Base-by-base conservation (phyloP, 805 yeast genomes). In the Saturnispora quitensis region DNA sequence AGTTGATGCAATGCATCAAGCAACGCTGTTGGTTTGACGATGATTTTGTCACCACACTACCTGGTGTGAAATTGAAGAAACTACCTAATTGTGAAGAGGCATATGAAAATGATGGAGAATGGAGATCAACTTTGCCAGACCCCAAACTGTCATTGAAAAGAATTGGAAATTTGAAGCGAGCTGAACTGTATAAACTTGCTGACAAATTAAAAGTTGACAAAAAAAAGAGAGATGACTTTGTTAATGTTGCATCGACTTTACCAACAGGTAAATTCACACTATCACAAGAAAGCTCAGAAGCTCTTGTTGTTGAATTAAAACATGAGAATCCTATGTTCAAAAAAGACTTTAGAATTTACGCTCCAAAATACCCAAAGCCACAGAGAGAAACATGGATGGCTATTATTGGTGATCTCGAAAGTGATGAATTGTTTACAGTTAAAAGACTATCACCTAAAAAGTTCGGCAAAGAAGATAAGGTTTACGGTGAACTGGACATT, bases 341-440 rank as follows among this genome's bases (percentile, higher is more conserved):
- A 56, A 69, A 71, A 3, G 89, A 84, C 44, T 86, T 81, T 70
- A 78, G 78, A 56, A 77, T 88, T 48, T 80, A 82, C 60, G 74
- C 90, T 52, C 91, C 95, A 2, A 79, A 78, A 59, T 93, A 87
- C 69, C 95, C 96, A 44, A 91, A 93, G 66, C 73, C 82, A 2
- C 99, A 93, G 67, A 83, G 89, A 61, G 98, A 93, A 64, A 81
- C 95, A 0, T 93, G 99, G 98, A 88, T 91, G 65, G 76, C 82
- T 9, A 77, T 91, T 46, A 58, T 82, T 9, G 70, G 77, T 54
- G 80, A 81, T 55, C 67, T 68, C 27, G 67, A 69, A 6, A 70
- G 66, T 2, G 75, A 75, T 44, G 86, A 82, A 60, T 63, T 91
- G 27, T 66, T 76, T 38, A 73, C 84, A 42, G 69, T 91, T 44